These are phyloP conservation scores for Cyberlindnera maclurae DNA, from an alignment of 805 yeast genomes.

Conservation along the genomic window DNA sequence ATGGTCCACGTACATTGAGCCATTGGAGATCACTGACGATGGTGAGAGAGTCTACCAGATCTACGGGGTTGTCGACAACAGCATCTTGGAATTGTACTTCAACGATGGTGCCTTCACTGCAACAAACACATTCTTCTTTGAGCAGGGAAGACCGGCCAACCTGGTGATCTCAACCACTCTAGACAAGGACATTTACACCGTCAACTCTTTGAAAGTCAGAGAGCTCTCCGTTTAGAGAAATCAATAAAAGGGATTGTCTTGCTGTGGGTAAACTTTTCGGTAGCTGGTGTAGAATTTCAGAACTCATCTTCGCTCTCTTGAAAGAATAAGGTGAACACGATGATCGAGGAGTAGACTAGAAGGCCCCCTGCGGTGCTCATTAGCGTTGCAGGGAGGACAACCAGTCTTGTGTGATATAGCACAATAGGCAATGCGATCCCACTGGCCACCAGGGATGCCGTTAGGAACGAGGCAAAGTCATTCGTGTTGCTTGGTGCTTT, in stretches of 20 bases:
- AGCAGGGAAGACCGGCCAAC: constrained; percentile 14
- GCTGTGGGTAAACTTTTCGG: too few relatives aligned
- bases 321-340: constrained; percentile 76
- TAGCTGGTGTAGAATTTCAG: constrained; percentile 6
- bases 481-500: constrained; percentile 32
- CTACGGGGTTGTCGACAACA: constrained; percentile 26
- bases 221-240: too few relatives aligned
- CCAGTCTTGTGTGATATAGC: constrained; percentile 66
- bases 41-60: constrained; percentile 20
- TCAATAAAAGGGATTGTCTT: too few relatives aligned
- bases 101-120: constrained; percentile 22
- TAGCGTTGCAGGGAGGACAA: constrained; percentile 60
- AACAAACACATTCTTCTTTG: constrained; percentile 25
- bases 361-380: constrained; percentile 83
- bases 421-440: constrained; percentile 74
- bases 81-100: constrained; percentile 26
- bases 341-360: constrained; percentile 75
- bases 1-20: constrained; percentile 21
- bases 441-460: constrained; percentile 70
- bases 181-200: too few relatives aligned
- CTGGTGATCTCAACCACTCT: constrained; percentile 1
- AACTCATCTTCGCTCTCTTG: constrained; percentile 35
- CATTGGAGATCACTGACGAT: constrained; percentile 10
- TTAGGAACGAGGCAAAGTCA: constrained; percentile 72
- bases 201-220: too few relatives aligned